These are phyloP conservation scores for Auricularia sp. DNA, from an alignment of 768 basidiomycete genomes.

Conservation along the genomic window DNA sequence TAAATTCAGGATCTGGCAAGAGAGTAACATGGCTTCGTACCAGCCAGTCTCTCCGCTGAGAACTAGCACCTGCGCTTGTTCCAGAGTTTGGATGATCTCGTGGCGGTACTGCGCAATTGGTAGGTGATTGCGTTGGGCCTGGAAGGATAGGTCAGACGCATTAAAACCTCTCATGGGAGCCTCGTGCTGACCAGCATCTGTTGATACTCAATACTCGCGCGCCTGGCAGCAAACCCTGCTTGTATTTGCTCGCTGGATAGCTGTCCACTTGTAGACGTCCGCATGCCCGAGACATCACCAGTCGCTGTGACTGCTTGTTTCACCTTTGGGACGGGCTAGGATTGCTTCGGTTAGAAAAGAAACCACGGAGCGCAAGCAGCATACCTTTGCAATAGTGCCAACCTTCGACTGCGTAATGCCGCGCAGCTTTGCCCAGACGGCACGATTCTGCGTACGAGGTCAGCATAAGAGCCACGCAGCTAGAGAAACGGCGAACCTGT, in stretches of 20 bases:
- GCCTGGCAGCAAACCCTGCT: slow-evolving; percentile 50
- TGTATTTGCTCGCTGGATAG: slow-evolving; percentile 42
- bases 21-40: slow-evolving; percentile 22
- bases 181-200: slow-evolving; percentile 71
- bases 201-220: slow-evolving; percentile 59
- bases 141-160: slow-evolving; percentile 7
- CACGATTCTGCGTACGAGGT: slow-evolving; percentile 39
- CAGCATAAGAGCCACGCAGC: not conserved
- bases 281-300: not conserved
- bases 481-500: not conserved
- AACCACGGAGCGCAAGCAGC: slow-evolving; percentile 8
- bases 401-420: slow-evolving; percentile 55
- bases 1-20: slow-evolving; percentile 23
- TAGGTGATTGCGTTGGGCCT: slow-evolving; percentile 67
- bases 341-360: not conserved
- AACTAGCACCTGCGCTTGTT: slow-evolving; percentile 73
- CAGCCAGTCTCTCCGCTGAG: slow-evolving; percentile 78
- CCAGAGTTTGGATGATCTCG: slow-evolving; percentile 59
- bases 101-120: slow-evolving; percentile 82
- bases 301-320: not conserved
- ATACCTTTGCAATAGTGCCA: slow-evolving; percentile 33
- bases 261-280: not conserved
- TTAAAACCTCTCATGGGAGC: not conserved
- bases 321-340: not conserved
- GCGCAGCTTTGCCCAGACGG: slow-evolving; percentile 60